Evolutionary conservation across 2,329 filamentous ascomycete species (phyloP), one percentile per base, ranked within the genome.

Genomic region (Phaeosphaeriaceae sp.): DNA sequence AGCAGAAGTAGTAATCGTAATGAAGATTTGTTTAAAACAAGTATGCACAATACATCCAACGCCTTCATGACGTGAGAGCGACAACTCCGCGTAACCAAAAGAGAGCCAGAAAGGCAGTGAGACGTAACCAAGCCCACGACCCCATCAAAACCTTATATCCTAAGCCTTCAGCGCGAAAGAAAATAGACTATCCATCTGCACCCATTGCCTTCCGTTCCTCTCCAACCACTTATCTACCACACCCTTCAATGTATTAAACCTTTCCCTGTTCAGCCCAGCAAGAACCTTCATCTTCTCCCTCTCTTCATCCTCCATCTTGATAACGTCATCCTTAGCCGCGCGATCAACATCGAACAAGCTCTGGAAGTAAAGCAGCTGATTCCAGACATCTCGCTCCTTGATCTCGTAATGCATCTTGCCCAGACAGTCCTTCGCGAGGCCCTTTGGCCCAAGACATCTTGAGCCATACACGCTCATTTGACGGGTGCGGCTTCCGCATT

Each of bases 401-500:
- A 91, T 90, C 79, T 96, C 93, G 75, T 93, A 97, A 21, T 86
- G 82, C 93, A 99, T 98, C 50, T 87, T 87, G 20, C 95, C 95
- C 3, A 89, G 81, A 76, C 95, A 99, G 54, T 92, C 93, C 55
- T 89, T 86, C 0, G 91, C 94, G 2, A 95, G 88, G 1, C 93
- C 93, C 66, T 89, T 89, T 17, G 94, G 92, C 0, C 95, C 95
- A 6, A 98, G 83, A 75, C 95, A 99, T 50, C 93, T 88, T 60
- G 90, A 88, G 47, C 95, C 95, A 76, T 96, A 97, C 41, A 99
- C 95, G 69, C 88, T 91, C 83, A 98, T 93, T 76, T 97, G 92
- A 49, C 94, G 87, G 1, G 95, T 98, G 56, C 92, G 89, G 72
- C 89, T 91, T 25, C 90, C 91, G 77, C 95, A 99, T 33, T 91